Base-by-base conservation (phyloP, 2,329 filamentous ascomycete species). In the Paraconiothyrium brasiliense region DNA sequence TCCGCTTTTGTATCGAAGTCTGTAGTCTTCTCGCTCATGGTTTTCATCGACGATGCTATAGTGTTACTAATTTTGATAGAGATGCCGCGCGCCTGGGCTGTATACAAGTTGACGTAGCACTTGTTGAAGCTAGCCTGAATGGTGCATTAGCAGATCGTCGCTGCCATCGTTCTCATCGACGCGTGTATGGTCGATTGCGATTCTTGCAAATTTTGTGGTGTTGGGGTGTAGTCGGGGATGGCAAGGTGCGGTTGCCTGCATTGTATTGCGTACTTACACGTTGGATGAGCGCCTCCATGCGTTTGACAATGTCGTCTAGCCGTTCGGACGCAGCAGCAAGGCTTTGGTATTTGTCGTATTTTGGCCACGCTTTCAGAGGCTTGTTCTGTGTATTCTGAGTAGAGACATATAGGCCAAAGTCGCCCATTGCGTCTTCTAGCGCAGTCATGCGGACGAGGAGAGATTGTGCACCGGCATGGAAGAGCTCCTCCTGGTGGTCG, bases 291-390 rank as follows among this genome's bases (percentile, higher is more conserved):
- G 6, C 16, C 27, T 50, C 20, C n/a, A 50, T 10, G 30, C 4
- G 1, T 11, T 37, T 22, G 20, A 64, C 54, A 1, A 64, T 56
- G 11, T 30, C 34, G 22, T 35, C 32, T 1, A 69, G 47, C 7
- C 14, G 4, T 5, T 22, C 20, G 30, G 47, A 50, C 6, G 30
- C 47, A n/a, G 47, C 9, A 35, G 16, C 30, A 20, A 50, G 47
- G 16, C 16, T n/a, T 16, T 1, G 14, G 27, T 69, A 71, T 39
- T 51, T 37, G 6, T 47, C 30, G 51, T 66, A 69, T 24, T 52
- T 62, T 7, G 46, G 13, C 68, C 69, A 71, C 37, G 59, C 51
- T 39, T 65, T 60, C 4, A 70, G 43, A 11, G 67, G 63, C 56
- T 66, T 64, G 32, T 60, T 37, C 6, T 59, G 20, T 16, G 49